Conservation (phyloP, 1,139 yeast species). For the Suhomyces ambrosiae region DNA sequence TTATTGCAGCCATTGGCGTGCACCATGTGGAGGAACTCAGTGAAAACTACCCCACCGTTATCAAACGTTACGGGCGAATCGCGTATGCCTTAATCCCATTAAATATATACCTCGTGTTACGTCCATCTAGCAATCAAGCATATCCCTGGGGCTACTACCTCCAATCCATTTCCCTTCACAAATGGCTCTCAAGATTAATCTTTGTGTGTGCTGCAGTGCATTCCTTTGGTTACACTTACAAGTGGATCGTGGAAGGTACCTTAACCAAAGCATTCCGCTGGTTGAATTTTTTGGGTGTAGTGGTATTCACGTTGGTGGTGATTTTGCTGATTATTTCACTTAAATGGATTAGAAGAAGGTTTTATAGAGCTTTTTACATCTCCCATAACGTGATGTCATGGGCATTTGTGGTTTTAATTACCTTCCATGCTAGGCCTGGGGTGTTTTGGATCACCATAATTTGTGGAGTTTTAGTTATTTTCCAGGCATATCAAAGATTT, state of each 20-base stretch:
- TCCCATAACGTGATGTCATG: conserved; percentile 36
- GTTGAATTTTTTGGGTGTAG: conserved; percentile 64
- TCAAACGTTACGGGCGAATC: conserved; percentile 58
- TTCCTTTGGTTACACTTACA: conserved; percentile 52
- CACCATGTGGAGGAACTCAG: conserved; percentile 24
- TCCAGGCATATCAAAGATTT: conserved; percentile 30
- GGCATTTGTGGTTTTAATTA: conserved; percentile 32
- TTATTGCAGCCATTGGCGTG: conserved; percentile 25
- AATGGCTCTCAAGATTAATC: conserved; percentile 76
- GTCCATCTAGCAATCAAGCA: conserved; percentile 51
- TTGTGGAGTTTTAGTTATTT: conserved; percentile 22
- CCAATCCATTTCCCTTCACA: conserved; percentile 62
- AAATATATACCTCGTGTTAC: conserved; percentile 57
- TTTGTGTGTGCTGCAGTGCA: conserved; percentile 57
- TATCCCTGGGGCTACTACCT: conserved; percentile 43
- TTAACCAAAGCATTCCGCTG: conserved; percentile 43
- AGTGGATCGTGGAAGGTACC: conserved; percentile 45
- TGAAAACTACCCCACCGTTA: conserved; percentile 25
- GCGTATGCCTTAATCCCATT: conserved; percentile 69
- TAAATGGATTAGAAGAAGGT: conserved; percentile 27
- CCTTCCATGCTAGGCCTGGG: conserved; percentile 49
- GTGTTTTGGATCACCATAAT: conserved; percentile 32
- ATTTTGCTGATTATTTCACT: conserved; percentile 58
- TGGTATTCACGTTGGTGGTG: conserved; percentile 47
- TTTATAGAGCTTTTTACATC: conserved; percentile 36